phyloP scores from a whole-genome alignment of 306 rosid species.

The Hippophae gyantsensis region DNA sequence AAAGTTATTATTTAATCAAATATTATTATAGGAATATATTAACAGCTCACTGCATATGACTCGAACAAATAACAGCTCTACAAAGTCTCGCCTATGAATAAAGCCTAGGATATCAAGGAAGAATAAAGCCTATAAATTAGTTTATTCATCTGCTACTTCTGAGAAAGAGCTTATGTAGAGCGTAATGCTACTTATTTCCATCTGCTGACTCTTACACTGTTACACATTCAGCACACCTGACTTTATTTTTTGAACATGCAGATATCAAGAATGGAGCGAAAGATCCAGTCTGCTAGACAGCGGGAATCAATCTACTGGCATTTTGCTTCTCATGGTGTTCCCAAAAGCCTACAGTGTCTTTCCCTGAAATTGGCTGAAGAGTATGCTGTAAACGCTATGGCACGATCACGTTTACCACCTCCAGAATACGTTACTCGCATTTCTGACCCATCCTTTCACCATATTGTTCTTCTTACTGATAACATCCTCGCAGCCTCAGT shows the following conservation, averaged over 20 bases:
- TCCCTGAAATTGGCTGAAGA: constrained; percentile 81
- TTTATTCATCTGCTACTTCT: too few species aligned
- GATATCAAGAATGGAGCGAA: constrained; percentile 72
- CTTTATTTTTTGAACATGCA: constrained; percentile 28
- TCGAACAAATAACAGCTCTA: too few species aligned
- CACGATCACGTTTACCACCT: constrained; percentile 74
- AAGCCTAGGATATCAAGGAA: too few species aligned
- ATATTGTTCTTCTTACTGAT: constrained; percentile 71
- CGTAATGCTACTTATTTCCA: too few species aligned
- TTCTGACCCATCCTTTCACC: constrained; percentile 55
- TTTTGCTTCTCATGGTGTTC: constrained; percentile 86
- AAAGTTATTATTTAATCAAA: too few species aligned
- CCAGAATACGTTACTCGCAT: constrained; percentile 72
- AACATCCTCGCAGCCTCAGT: constrained; percentile 89
- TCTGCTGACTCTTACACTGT: constrained; percentile 3
- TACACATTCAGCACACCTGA: neutral
- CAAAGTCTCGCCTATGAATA: too few species aligned
- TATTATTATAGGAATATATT: too few species aligned
- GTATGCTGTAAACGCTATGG: constrained; percentile 67
- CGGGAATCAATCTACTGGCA: constrained; percentile 77
- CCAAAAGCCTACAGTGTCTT: constrained; percentile 69
- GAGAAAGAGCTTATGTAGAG: too few species aligned
- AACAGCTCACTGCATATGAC: too few species aligned
- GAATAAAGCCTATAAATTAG: too few species aligned
- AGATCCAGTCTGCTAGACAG: constrained; percentile 59